phyloP scores from a whole-genome alignment of 2,329 filamentous ascomycete species.

The Curvularia verruculosa region DNA sequence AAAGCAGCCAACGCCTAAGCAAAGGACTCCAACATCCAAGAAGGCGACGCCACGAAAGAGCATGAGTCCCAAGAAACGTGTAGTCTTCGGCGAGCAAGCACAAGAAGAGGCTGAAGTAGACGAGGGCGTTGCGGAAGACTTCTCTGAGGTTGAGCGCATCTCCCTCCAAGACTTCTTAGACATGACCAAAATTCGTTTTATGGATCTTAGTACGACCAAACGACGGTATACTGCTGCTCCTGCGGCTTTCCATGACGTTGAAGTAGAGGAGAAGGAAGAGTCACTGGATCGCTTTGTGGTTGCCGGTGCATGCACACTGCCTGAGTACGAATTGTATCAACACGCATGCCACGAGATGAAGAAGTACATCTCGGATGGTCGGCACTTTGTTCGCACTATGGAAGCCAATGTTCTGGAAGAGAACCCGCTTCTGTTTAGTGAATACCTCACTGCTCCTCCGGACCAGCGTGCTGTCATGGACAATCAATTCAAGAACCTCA shows the following conservation, averaged over 20 bases:
- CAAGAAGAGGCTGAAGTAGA: slow-evolving; percentile 34
- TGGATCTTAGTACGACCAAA: slow-evolving; percentile 97
- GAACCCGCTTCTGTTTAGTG: slow-evolving; percentile 87
- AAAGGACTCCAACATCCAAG: slow-evolving; percentile 49
- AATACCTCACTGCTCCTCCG: slow-evolving; percentile 84
- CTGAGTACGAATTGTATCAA: slow-evolving; percentile 92
- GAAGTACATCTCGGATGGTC: slow-evolving; percentile 92
- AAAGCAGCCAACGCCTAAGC: slow-evolving; percentile 50
- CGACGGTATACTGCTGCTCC: slow-evolving; percentile 75
- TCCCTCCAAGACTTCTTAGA: slow-evolving; percentile 92
- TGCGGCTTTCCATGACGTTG: slow-evolving; percentile 43
- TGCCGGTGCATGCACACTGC: slow-evolving; percentile 87
- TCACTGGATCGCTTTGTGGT: slow-evolving; percentile 78
- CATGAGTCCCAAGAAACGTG: slow-evolving; percentile 43
- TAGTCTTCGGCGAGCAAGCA: slow-evolving; percentile 38
- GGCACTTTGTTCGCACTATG: slow-evolving; percentile 86
- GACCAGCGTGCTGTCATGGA: slow-evolving; percentile 89
- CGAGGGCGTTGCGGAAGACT: slow-evolving; percentile 29
- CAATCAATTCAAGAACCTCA: slow-evolving; percentile 96
- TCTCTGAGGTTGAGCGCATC: slow-evolving; percentile 65
- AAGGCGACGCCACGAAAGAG: slow-evolving; percentile 37
- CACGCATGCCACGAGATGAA: slow-evolving; percentile 96
- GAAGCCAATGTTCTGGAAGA: slow-evolving; percentile 87
- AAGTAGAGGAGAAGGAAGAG: slow-evolving; percentile 56
- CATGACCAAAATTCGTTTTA: slow-evolving; percentile 95